phyloP scores from a whole-genome alignment of 176 grass and related monocot genomes.

The Rhynchospora tenuis region DNA sequence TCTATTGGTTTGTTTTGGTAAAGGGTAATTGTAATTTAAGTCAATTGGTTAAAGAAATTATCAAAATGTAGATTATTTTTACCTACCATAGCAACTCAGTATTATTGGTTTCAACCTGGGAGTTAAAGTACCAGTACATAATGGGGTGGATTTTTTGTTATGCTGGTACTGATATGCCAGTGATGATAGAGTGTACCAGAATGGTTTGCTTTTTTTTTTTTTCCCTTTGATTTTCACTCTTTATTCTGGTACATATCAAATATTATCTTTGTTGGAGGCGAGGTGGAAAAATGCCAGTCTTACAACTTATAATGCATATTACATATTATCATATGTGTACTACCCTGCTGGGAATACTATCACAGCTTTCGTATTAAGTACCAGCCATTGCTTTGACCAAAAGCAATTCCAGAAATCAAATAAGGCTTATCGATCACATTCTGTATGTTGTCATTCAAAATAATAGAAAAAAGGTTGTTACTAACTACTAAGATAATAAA shows the following conservation, averaged over 20 bases:
- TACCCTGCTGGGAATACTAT: neutral
- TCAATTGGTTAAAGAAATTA: neutral
- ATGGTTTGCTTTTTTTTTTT: neutral
- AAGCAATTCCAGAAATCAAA: conserved; percentile 3
- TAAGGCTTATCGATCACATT: neutral
- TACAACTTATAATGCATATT: neutral
- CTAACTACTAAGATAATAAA: neutral
- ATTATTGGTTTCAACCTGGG: neutral
- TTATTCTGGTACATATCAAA: neutral
- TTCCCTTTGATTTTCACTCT: neutral
- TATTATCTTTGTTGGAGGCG: too few species aligned
- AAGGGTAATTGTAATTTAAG: conserved; percentile 1
- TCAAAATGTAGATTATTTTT: neutral
- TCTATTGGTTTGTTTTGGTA: neutral
- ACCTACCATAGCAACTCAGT: neutral
- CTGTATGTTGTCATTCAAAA: neutral
- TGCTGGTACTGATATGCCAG: neutral
- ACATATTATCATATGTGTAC: neutral
- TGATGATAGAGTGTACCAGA: neutral
- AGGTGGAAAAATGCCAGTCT: too few species aligned
- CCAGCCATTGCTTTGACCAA: neutral
- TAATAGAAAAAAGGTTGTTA: neutral
- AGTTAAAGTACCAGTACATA: neutral
- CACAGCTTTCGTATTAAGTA: neutral
- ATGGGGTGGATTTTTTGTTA: too few species aligned